phyloP scores from a whole-genome alignment of 176 grass and related monocot species.

The Oryza nivara region DNA sequence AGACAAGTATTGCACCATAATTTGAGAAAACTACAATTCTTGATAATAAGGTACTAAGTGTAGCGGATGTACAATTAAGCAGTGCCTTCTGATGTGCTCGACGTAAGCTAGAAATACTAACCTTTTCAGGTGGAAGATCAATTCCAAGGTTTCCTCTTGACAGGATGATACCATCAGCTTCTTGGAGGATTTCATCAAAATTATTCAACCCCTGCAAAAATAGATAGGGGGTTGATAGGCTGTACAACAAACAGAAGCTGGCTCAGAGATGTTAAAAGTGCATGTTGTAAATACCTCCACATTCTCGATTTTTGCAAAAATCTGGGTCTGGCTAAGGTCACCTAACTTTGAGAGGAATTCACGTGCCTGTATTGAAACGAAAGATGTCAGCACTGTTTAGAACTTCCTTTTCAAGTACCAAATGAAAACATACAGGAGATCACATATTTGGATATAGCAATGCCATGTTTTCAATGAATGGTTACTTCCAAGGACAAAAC shows the following conservation, averaged over 20 bases:
- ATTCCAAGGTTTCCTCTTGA: conserved; percentile 96
- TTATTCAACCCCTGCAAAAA: conserved; percentile 89
- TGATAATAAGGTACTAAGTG: background rate
- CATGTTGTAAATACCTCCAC: conserved; percentile 71
- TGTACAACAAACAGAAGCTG: conserved; percentile 8
- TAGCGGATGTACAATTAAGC: too few relatives aligned
- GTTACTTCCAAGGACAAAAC: background rate
- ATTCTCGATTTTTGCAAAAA: conserved; percentile 99
- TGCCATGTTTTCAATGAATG: conserved; percentile 13
- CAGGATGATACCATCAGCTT: conserved; percentile 95
- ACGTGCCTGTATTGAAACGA: conserved; percentile 58
- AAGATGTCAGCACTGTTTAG: background rate
- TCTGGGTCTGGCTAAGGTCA: conserved; percentile 92
- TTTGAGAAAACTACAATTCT: background rate
- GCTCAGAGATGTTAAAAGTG: background rate
- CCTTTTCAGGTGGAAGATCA: conserved; percentile 99
- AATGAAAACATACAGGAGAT: conserved; percentile 1
- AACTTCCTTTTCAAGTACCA: conserved; percentile 2
- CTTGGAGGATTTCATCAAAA: conserved; percentile 95
- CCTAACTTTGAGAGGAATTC: conserved; percentile 84
- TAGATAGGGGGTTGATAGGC: conserved; percentile 31
- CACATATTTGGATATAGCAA: conserved; percentile 14
- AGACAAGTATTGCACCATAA: background rate
- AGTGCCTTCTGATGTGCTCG: background rate
- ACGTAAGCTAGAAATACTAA: conserved; percentile 30